Conservation (phyloP, 2,329 filamentous ascomycete species). For the Aotearoamyces nothofagi region DNA sequence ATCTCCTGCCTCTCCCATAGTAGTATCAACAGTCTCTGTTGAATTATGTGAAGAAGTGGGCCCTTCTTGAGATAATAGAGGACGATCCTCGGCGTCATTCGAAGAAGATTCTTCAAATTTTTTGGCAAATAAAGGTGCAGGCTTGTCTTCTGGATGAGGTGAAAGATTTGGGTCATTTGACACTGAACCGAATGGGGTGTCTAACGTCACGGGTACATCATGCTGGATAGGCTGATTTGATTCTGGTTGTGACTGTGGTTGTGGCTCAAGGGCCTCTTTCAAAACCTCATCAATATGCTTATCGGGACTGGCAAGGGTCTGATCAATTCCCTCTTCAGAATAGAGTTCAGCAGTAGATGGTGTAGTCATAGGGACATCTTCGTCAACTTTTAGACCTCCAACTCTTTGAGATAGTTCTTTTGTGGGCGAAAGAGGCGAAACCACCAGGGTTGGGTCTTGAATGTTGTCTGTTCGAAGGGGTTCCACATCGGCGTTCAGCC, state of each 20-base stretch:
- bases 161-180: constrained; percentile 21
- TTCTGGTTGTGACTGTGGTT: constrained; percentile 6
- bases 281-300: constrained; percentile 6
- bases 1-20: constrained; percentile 19
- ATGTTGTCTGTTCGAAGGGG: constrained; percentile 35
- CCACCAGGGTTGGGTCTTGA: constrained; percentile 39
- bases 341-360: constrained; percentile 9
- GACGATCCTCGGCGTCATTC: constrained; percentile 1
- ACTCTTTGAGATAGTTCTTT: constrained; percentile 22
- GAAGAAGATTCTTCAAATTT: constrained; percentile 13
- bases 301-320: constrained; percentile 2
- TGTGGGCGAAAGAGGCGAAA: constrained; percentile 40
- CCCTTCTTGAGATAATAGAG: constrained; percentile 9
- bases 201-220: constrained; percentile 2
- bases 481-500: constrained; percentile 44
- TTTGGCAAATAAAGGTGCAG: constrained; percentile 48
- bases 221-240: too few species aligned
- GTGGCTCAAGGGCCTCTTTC: constrained; percentile 7
- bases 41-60: constrained; percentile 5
- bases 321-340: constrained; percentile 6
- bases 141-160: constrained; percentile 50
- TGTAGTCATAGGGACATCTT: constrained; percentile 14
- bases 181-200: constrained; percentile 4
- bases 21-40: constrained; percentile 15
- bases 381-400: constrained; percentile 12